These are phyloP conservation scores for Chlorencoelia australis DNA, from an alignment of 2,329 filamentous ascomycete genomes.

Conservation along the genomic window DNA sequence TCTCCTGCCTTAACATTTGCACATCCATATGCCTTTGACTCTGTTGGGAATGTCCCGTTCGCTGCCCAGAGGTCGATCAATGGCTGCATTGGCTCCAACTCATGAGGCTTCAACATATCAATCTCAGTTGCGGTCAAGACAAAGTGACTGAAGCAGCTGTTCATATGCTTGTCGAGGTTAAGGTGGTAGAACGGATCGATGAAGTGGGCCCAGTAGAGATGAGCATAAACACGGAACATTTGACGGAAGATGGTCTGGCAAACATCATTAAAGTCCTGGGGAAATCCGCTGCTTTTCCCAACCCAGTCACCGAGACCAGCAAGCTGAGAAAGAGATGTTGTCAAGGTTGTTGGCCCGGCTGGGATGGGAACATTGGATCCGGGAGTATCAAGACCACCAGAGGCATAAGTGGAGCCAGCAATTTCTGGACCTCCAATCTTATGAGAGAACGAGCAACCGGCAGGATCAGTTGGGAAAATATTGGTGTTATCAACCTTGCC, in stretches of 20 bases:
- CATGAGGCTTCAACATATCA: slow-evolving; percentile 76
- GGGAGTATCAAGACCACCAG: slow-evolving; percentile 39
- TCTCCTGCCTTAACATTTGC: slow-evolving; percentile 53
- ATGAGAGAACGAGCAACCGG: slow-evolving; percentile 55
- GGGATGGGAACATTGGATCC: slow-evolving; percentile 29
- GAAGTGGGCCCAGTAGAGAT: slow-evolving; percentile 96
- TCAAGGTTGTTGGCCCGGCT: slow-evolving; percentile 32
- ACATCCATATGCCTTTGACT: slow-evolving; percentile 57
- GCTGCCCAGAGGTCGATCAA: slow-evolving; percentile 86
- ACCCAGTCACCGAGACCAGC: slow-evolving; percentile 63
- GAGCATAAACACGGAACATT: slow-evolving; percentile 97
- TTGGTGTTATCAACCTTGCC: slow-evolving; percentile 85
- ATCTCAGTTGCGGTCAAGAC: slow-evolving; percentile 70
- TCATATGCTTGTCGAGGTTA: slow-evolving; percentile 70
- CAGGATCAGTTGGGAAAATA: slow-evolving; percentile 83
- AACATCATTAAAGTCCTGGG: slow-evolving; percentile 77
- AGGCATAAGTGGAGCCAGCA: slow-evolving; percentile 43
- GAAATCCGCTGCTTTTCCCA: slow-evolving; percentile 88
- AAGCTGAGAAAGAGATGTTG: slow-evolving; percentile 49
- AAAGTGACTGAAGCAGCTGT: slow-evolving; percentile 83
- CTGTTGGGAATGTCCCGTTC: slow-evolving; percentile 76
- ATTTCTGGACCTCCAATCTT: slow-evolving; percentile 51
- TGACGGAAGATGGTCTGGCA: slow-evolving; percentile 93
- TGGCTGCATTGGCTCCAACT: slow-evolving; percentile 92
- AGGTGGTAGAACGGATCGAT: slow-evolving; percentile 75